phyloP scores from a whole-genome alignment of 768 basidiomycete species.

The Tricholoma matsutake region DNA sequence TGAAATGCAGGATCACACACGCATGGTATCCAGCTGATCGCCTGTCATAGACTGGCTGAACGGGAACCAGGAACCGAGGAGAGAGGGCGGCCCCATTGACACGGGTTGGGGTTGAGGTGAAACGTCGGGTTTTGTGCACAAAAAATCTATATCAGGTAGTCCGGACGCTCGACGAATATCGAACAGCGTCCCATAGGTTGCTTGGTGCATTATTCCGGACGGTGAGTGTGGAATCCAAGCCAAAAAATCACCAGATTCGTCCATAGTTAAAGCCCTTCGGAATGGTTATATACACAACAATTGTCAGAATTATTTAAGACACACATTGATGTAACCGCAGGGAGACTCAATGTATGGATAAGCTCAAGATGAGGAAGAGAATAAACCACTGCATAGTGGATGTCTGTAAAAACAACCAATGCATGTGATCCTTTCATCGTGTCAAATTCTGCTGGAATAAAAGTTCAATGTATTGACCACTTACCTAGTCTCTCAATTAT shows the following conservation, averaged over 20 bases:
- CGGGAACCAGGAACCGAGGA: slow-evolving; percentile 52
- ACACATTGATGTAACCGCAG: slow-evolving; percentile 32
- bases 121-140: slow-evolving; percentile 35
- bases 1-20: slow-evolving; percentile 34
- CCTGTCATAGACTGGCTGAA: slow-evolving; percentile 52
- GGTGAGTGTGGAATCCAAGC: slow-evolving; percentile 36
- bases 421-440: slow-evolving; percentile 42
- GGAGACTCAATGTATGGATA: slow-evolving; percentile 44
- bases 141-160: slow-evolving; percentile 51
- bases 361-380: slow-evolving; percentile 63
- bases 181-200: slow-evolving; percentile 58
- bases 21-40: slow-evolving; percentile 54
- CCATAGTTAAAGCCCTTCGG: slow-evolving; percentile 14
- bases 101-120: slow-evolving; percentile 64
- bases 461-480: slow-evolving; percentile 12
- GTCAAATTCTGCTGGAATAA: slow-evolving; percentile 1
- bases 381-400: slow-evolving; percentile 48
- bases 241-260: slow-evolving; percentile 50
- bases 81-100: slow-evolving; percentile 52
- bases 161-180: slow-evolving; percentile 49
- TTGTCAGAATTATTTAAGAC: slow-evolving; percentile 8
- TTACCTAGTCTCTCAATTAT: slow-evolving; percentile 63
- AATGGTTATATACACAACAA: neutral
- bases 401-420: slow-evolving; percentile 54
- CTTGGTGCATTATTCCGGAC: slow-evolving; percentile 33